These are phyloP conservation scores for Glebionis coronaria DNA, from an alignment of 129 eudicot species.

Conservation along the genomic window DNA sequence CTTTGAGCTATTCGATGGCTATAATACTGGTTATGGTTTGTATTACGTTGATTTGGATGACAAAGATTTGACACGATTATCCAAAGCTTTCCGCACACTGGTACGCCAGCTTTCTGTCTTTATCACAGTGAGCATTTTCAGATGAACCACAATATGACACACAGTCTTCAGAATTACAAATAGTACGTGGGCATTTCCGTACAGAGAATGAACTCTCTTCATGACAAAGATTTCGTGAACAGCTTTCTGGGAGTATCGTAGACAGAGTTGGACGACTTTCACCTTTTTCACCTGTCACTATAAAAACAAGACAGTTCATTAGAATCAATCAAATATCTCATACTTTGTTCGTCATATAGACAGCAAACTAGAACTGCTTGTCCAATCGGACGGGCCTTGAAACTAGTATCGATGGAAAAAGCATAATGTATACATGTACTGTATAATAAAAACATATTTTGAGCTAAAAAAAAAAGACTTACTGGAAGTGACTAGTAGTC, in stretches of 20 bases:
- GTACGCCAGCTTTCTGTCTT: constrained; percentile 32
- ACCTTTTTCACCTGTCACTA: not conserved
- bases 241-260: not conserved
- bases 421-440: no score
- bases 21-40: constrained; percentile 33
- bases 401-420: no score
- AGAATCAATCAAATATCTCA: not conserved
- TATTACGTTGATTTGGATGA: constrained; percentile 51
- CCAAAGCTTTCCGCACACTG: constrained; percentile 55
- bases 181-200: not conserved
- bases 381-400: no score
- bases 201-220: not conserved
- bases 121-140: not conserved
- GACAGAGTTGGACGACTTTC: not conserved
- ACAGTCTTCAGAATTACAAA: not conserved
- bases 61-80: constrained; percentile 41
- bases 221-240: not conserved
- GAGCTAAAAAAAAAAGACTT: not conserved
- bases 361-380: no score
- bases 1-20: constrained; percentile 34
- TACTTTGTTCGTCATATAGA: no score
- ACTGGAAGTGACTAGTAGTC: not conserved
- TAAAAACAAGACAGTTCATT: not conserved
- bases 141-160: not conserved
- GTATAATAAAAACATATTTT: not conserved